These are phyloP conservation scores for Erodium texanum DNA, from an alignment of 441 rosid genomes.

Conservation along the genomic window DNA sequence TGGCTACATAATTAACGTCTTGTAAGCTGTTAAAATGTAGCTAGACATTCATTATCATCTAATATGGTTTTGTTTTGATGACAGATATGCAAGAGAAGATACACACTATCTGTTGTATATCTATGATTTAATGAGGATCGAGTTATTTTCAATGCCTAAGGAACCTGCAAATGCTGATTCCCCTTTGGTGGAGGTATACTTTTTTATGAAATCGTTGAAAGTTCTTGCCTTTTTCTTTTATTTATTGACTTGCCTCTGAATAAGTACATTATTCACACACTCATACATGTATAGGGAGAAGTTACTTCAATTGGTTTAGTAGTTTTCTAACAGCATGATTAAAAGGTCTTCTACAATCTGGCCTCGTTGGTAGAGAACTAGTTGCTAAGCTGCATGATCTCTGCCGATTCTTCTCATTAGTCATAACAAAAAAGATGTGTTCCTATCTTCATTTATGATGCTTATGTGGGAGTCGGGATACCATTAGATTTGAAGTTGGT, in stretches of 20 bases:
- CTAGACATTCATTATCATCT: slow-evolving; percentile 10
- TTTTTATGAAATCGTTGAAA: not conserved
- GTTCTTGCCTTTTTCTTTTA: not conserved
- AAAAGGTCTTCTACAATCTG: not conserved
- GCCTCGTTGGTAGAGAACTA: not conserved
- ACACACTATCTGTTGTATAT: slow-evolving; percentile 82
- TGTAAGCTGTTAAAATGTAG: not conserved
- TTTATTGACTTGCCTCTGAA: not conserved
- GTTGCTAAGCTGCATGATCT: not conserved
- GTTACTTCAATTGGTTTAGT: not conserved
- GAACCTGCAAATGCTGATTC: slow-evolving; percentile 39
- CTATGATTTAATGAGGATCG: slow-evolving; percentile 55
- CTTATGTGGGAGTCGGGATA: not conserved
- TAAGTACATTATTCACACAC: not conserved
- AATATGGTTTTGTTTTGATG: slow-evolving; percentile 11
- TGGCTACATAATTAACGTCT: too few relatives aligned
- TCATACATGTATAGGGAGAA: not conserved
- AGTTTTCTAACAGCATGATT: not conserved
- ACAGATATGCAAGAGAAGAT: slow-evolving; percentile 52
- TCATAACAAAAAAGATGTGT: not conserved
- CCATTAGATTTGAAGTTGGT: not conserved
- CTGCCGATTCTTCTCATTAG: not conserved
- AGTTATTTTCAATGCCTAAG: slow-evolving; percentile 34
- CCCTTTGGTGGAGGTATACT: slow-evolving; percentile 62
- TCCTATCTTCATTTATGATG: not conserved